Evolutionary conservation across 176 grass and related monocot species (phyloP).

Genomic region (Leersia perrieri): DNA sequence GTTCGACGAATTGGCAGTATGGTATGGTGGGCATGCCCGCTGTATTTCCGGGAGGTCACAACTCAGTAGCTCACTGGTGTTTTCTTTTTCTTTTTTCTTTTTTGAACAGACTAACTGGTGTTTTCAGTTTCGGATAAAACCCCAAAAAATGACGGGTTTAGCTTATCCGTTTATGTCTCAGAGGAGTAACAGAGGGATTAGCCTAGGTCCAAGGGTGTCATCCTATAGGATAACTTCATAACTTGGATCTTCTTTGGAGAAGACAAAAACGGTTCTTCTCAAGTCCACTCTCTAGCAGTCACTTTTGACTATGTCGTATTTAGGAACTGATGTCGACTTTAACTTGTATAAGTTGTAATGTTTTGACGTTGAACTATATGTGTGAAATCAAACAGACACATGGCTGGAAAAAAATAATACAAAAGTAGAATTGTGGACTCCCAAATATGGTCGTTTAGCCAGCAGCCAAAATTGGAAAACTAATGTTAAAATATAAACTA

Average conservation of each 20-base stretch:
- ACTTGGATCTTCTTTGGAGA: neutral
- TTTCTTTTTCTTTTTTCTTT: too few relatives aligned
- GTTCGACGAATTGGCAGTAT: neutral
- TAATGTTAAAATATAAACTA: too few relatives aligned
- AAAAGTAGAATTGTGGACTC: too few relatives aligned
- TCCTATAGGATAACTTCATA: slow-evolving; percentile 5
- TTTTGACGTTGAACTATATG: neutral
- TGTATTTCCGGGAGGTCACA: neutral
- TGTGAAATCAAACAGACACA: neutral
- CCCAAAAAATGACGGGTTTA: neutral
- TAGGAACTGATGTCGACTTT: too few relatives aligned
- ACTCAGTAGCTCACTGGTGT: too few relatives aligned
- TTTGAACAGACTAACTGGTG: too few relatives aligned
- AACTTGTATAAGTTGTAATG: neutral
- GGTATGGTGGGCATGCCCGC: neutral
- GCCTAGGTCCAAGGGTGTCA: too few relatives aligned
- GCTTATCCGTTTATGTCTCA: neutral
- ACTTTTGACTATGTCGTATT: neutral
- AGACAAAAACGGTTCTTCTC: neutral
- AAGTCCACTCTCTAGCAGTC: neutral
- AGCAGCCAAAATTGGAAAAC: too few relatives aligned
- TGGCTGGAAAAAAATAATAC: neutral
- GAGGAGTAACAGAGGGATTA: neutral
- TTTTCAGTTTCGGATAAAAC: neutral
- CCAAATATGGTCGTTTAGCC: too few relatives aligned